A percentile compares a stretch with the other conserved stretches of the same genome.
phyloP scores from a whole-genome alignment of 116 monocot species.

The Trichopus zeylanicus region DNA sequence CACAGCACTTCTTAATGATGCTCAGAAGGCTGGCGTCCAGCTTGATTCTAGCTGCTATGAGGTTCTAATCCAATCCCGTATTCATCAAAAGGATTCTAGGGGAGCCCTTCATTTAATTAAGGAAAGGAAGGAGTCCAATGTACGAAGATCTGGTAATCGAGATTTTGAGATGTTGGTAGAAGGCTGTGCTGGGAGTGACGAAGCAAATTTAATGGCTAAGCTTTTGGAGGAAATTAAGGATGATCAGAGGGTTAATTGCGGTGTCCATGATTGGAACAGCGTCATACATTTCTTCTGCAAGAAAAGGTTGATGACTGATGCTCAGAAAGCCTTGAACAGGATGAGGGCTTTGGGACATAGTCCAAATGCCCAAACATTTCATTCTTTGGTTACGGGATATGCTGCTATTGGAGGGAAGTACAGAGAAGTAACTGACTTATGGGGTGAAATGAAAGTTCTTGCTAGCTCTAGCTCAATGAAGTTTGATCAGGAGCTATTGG shows the following conservation, averaged over 20 bases:
- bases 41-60: conserved; percentile 83
- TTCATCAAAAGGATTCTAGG: conserved; percentile 36
- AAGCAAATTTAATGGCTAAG: conserved; percentile 53
- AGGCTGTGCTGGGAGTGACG: conserved; percentile 24
- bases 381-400: conserved; percentile 82
- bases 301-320: conserved; percentile 92
- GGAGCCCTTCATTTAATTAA: conserved; percentile 58
- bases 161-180: conserved; percentile 50
- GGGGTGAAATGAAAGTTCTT: conserved; percentile 95
- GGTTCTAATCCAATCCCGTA: conserved; percentile 46
- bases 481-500: conserved; percentile 91
- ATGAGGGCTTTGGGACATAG: conserved; percentile 72
- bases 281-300: conserved; percentile 98
- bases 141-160: conserved; percentile 29
- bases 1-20: conserved; percentile 61
- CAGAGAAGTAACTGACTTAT: conserved; percentile 81
- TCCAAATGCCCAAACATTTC: conserved; percentile 90
- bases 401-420: conserved; percentile 85
- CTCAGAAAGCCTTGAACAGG: conserved; percentile 79
- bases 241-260: conserved; percentile 33
- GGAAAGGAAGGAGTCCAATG: conserved; percentile 59
- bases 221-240: conserved; percentile 77
- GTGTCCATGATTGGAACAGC: conserved; percentile 88
- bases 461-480: conserved; percentile 35
- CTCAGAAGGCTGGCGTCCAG: conserved; percentile 69